Evolutionary conservation across 805 yeast genomes (phyloP), one percentile per base, ranked within the genome.

Genomic region (Saturnispora sekii): DNA sequence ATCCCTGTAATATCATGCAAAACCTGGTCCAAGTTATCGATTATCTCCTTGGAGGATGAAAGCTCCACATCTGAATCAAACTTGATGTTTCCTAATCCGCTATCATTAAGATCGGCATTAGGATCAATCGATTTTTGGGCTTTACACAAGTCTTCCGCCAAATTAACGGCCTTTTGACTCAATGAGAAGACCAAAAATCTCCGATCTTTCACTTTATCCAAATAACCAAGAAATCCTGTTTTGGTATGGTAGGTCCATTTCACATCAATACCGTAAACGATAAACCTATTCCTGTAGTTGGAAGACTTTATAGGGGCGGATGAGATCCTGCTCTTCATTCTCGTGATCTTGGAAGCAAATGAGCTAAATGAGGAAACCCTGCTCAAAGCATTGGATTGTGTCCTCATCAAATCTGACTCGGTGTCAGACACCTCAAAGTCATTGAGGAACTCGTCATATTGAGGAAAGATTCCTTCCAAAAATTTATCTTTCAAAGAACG

Each of bases 201-300:
- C 49, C 65, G 52, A 12, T 57, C 58, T 21, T 51, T 38, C 10
- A 60, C 47, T 41, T 53, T 54, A 35, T 58, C 62, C 17, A 80
- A 58, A 56, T 84, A 85, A 32, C 76, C 71, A 51, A 74, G 68
- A 41, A 87, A 63, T 17, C 75, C 68, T 52, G 84, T 76, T 46
- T 94, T 67, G 5, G 80, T 70, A 6, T 65, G 59, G 47, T 84
- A 79, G 57, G 84, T 81, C 96, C 96, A 88, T 51, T 77, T 79
- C 53, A 87, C 59, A 52, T 79, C 74, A 60, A 86, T 71, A 48
- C 82, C 79, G 56, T 87, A 93, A 32, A 88, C 66, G 49, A 82
- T 78, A 58, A 82, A 88, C 42, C 90, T 67, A 56, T 90, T 88
- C 48, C 73, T 47, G 39, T 51, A 62, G 8, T 58, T 52, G 1